Evolutionary conservation across 371 early-diverging fungal species (phyloP).

Genomic region (Funneliformis caledonium): DNA sequence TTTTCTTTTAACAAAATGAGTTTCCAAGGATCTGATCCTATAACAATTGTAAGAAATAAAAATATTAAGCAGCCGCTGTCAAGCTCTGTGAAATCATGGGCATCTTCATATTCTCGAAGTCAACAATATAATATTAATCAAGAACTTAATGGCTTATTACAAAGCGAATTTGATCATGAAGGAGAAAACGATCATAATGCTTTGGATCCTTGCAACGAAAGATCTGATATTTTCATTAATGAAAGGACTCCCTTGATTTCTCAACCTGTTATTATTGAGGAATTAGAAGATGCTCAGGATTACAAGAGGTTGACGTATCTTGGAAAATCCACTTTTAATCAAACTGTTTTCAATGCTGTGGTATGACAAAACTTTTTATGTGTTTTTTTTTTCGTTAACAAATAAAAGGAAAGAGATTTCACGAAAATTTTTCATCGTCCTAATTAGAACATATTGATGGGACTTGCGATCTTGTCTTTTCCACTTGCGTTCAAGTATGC

Average conservation of each 20-base stretch:
- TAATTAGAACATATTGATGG: slow-evolving; percentile 58
- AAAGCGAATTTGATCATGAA: slow-evolving; percentile 50
- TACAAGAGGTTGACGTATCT: background rate
- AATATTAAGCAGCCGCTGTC: slow-evolving; percentile 34
- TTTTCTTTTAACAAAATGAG: too few species aligned
- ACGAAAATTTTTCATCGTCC: background rate
- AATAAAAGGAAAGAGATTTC: background rate
- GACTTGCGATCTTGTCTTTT: slow-evolving; percentile 58
- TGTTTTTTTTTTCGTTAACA: background rate
- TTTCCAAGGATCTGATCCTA: too few species aligned
- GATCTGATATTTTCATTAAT: background rate
- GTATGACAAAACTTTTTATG: background rate
- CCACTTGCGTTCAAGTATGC: slow-evolving; percentile 68
- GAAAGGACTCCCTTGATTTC: slow-evolving; percentile 13
- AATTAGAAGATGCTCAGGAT: background rate
- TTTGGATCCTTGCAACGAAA: background rate
- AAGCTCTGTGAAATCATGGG: slow-evolving; percentile 48
- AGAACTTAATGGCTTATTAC: slow-evolving; percentile 38
- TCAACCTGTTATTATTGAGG: background rate
- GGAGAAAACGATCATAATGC: background rate
- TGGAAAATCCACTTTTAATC: slow-evolving; percentile 17
- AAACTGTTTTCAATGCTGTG: slow-evolving; percentile 33
- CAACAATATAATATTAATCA: slow-evolving; percentile 48
- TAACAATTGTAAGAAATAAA: too few species aligned
- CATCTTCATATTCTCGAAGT: slow-evolving; percentile 50